Conservation (phyloP, 768 basidiomycete species). For the Agaricus blazei region DNA sequence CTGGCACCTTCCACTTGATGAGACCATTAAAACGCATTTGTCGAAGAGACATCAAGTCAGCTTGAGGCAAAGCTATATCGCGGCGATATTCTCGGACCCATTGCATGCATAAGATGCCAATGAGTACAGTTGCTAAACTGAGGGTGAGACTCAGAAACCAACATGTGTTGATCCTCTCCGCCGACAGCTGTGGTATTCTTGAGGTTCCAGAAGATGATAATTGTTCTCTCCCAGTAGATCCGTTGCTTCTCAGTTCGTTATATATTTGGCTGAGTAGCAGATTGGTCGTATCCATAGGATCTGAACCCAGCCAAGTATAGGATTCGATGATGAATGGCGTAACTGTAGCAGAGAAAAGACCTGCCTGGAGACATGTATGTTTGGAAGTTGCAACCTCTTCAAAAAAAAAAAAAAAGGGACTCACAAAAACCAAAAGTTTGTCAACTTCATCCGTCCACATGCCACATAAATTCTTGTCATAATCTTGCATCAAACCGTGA, state of each 20-base stretch:
- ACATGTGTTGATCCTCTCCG: conserved; percentile 13
- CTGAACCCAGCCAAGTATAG: conserved; percentile 16
- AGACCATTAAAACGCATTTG: conserved; percentile 26
- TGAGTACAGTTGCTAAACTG: conserved; percentile 14
- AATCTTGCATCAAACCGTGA: conserved; percentile 9
- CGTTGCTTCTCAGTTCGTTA: neutral
- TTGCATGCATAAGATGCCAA: conserved; percentile 18
- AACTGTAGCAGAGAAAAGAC: conserved; percentile 22
- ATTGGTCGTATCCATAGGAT: conserved; percentile 11
- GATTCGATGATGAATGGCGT: conserved; percentile 22
- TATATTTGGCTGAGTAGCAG: neutral
- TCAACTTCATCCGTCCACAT: conserved; percentile 15
- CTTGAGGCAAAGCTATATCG: conserved; percentile 6
- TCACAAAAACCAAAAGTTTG: conserved; percentile 13
- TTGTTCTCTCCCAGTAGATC: neutral
- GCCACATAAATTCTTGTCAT: conserved; percentile 9
- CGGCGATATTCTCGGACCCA: conserved; percentile 20
- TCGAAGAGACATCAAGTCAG: conserved; percentile 15
- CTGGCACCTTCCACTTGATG: conserved; percentile 22
- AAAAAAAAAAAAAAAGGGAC: neutral
- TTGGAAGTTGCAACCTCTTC: too few relatives aligned
- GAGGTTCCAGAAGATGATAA: neutral
- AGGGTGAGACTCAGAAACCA: conserved; percentile 19
- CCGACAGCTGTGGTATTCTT: neutral
- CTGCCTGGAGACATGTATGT: conserved; percentile 13